Percentiles rank a stretch among this genome's conserved stretches.
Evolutionary conservation across 2,329 filamentous ascomycete species (phyloP).

Genomic region (Fusarium chlamydosporum): DNA sequence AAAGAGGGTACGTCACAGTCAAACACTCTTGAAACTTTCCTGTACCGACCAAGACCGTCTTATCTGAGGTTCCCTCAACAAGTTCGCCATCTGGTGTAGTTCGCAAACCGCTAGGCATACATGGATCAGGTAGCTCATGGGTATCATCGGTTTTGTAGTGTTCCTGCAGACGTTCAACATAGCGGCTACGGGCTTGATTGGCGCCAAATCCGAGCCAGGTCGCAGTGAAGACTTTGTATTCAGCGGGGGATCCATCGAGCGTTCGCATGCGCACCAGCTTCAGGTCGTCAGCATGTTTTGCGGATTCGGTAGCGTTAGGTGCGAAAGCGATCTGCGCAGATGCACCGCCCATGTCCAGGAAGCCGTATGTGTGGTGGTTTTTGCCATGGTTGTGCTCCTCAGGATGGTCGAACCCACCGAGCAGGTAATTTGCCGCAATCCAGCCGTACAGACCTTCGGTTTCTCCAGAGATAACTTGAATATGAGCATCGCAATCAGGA

Average conservation of each 20-base stretch:
- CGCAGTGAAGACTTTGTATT: slow-evolving; percentile 93
- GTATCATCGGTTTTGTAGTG: slow-evolving; percentile 68
- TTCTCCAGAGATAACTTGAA: slow-evolving; percentile 95
- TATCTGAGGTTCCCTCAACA: slow-evolving; percentile 58
- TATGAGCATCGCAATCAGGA: slow-evolving; percentile 89
- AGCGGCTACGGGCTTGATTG: slow-evolving; percentile 88
- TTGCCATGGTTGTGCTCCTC: slow-evolving; percentile 84
- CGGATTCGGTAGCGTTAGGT: slow-evolving; percentile 90
- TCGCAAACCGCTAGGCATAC: slow-evolving; percentile 82
- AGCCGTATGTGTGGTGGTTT: slow-evolving; percentile 93
- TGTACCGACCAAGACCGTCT: slow-evolving; percentile 79
- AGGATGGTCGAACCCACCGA: slow-evolving; percentile 89
- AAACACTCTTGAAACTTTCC: slow-evolving; percentile 90
- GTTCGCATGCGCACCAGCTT: slow-evolving; percentile 88
- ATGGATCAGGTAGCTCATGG: slow-evolving; percentile 87
- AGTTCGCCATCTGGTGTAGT: slow-evolving; percentile 78
- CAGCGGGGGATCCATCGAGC: slow-evolving; percentile 80
- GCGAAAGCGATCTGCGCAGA: slow-evolving; percentile 98
- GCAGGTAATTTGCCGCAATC: slow-evolving; percentile 95
- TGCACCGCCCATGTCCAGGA: slow-evolving; percentile 97
- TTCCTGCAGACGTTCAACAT: slow-evolving; percentile 81
- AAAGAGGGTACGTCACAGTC: slow-evolving; percentile 82
- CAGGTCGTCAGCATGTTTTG: slow-evolving; percentile 89
- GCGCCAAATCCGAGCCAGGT: slow-evolving; percentile 99
- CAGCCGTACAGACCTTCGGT: slow-evolving; percentile 97